These are phyloP conservation scores for Phytophthora melonis DNA, from an alignment of 352 stramenopile species.

Conservation along the genomic window DNA sequence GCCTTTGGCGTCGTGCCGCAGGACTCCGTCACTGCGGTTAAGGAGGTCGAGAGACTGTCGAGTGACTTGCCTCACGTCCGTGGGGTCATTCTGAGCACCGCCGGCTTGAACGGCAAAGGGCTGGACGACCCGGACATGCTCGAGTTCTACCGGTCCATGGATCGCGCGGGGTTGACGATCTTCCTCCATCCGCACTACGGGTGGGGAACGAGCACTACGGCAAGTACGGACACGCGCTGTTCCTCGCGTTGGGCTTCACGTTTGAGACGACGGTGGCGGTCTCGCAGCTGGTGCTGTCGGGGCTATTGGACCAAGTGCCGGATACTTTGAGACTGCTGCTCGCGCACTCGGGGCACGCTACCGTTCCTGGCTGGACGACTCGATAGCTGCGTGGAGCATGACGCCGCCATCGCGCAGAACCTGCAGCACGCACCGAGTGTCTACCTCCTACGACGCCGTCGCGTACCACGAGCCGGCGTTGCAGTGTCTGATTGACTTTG, in stretches of 20 bases:
- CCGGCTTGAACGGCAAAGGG: conserved; percentile 62
- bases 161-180: conserved; percentile 52
- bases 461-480: conserved; percentile 63
- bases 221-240: conserved; percentile 65
- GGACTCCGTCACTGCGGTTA: conserved; percentile 42
- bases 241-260: conserved; percentile 70
- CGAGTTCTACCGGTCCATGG: conserved; percentile 57
- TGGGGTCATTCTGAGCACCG: conserved; percentile 66
- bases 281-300: conserved; percentile 66
- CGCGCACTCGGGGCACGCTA: conserved; percentile 68
- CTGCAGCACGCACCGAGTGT: conserved; percentile 55
- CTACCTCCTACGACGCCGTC: conserved; percentile 70
- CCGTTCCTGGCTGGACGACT: conserved; percentile 69
- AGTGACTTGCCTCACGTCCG: conserved; percentile 45
- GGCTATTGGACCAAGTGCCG: conserved; percentile 59
- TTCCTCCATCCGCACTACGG: conserved; percentile 81
- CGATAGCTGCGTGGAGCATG: conserved; percentile 70
- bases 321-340: conserved; percentile 55
- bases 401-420: conserved; percentile 47
- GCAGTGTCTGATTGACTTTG: conserved; percentile 66
- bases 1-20: conserved; percentile 67
- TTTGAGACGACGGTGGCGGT: conserved; percentile 77
- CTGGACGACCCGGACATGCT: conserved; percentile 68
- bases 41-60: conserved; percentile 50
- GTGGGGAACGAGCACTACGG: conserved; percentile 68